Evolutionary conservation across 257 asterid species (phyloP), one percentile per base, ranked within the genome.

Genomic region (Phtheirospermum japonicum): DNA sequence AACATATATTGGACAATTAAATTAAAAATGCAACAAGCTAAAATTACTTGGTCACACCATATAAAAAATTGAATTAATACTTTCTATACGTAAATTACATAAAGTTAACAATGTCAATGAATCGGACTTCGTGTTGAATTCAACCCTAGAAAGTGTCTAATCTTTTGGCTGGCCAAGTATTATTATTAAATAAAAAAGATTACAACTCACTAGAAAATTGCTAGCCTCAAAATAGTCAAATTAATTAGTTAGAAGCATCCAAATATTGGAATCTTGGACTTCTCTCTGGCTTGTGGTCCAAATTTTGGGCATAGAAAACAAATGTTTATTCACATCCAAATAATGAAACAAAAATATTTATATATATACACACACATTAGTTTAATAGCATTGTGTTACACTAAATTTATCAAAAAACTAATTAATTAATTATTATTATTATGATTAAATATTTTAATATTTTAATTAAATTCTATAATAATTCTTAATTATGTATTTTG

Each of bases 111-210:
- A 57, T 71, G 61, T 46, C 66, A 63, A 64, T 48, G 43, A 46
- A 52, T 65, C 50, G 66, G 54, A 65, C 34, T 58, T 59, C 1
- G 67, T 40, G 66, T 58, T 59, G n/a, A 60, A 54, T 33, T 57
- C 62, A 50, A 49, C 28, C 75, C 63, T 20, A 51, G 9, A 58
- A 61, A 70, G 61, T 51, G 58, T 30, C 11, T 1, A 65, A n/a
- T n/a, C n/a, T n/a, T n/a, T n/a, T 70, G 68, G 64, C 59, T 11
- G 53, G 19, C 43, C 61, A 56, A 65, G 9, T 14, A 49, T n/a
- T n/a, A 49, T 49, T 49, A 39, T 39, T 23, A 45, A 40, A 52
- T 26, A 19, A 8, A 9, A 46, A 17, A 23, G 7, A 18, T 16
- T 4, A 40, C 34, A 43, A 34, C n/a, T 43, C 9, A 64, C 32